Conservation (phyloP, 129 eudicot species). For the Logfia minima region DNA sequence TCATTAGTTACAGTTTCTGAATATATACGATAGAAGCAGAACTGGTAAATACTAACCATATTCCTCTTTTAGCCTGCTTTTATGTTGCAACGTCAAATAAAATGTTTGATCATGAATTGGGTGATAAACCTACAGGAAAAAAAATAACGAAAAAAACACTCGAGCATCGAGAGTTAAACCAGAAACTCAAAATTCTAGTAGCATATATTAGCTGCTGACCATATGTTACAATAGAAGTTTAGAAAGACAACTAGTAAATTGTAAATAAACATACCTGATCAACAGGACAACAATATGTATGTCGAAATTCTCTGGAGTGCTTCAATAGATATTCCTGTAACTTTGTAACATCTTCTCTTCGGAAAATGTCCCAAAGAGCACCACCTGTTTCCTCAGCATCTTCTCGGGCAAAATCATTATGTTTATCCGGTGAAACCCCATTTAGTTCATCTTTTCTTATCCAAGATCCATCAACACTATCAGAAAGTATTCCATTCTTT, state of each 20-base stretch:
- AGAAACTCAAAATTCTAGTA: background rate
- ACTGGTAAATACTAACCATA: slow-evolving; percentile 49
- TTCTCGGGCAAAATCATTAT: slow-evolving; percentile 17
- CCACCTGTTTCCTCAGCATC: slow-evolving; percentile 42
- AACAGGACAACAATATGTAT: slow-evolving; percentile 74
- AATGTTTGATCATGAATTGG: slow-evolving; percentile 91
- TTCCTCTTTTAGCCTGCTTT: slow-evolving; percentile 80
- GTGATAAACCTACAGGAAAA: slow-evolving; percentile 58
- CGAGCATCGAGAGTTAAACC: background rate
- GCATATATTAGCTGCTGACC: background rate
- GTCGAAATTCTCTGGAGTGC: slow-evolving; percentile 70
- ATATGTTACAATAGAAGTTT: background rate
- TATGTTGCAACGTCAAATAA: slow-evolving; percentile 72
- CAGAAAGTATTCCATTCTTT: slow-evolving; percentile 20
- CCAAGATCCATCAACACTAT: slow-evolving; percentile 13
- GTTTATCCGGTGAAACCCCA: slow-evolving; percentile 17
- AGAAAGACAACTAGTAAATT: background rate
- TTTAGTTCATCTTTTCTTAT: slow-evolving; percentile 19
- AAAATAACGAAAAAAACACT: background rate
- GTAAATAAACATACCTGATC: slow-evolving; percentile 52
- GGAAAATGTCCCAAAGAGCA: slow-evolving; percentile 95
- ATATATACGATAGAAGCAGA: slow-evolving; percentile 5
- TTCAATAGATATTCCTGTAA: slow-evolving; percentile 55
- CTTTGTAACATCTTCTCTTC: slow-evolving; percentile 80
- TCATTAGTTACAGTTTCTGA: slow-evolving; percentile 16